Percentiles rank a stretch among this genome's conserved stretches.
Evolutionary conservation across 768 basidiomycete species (phyloP).

Genomic region (Leucocoprinus birnbaumii): DNA sequence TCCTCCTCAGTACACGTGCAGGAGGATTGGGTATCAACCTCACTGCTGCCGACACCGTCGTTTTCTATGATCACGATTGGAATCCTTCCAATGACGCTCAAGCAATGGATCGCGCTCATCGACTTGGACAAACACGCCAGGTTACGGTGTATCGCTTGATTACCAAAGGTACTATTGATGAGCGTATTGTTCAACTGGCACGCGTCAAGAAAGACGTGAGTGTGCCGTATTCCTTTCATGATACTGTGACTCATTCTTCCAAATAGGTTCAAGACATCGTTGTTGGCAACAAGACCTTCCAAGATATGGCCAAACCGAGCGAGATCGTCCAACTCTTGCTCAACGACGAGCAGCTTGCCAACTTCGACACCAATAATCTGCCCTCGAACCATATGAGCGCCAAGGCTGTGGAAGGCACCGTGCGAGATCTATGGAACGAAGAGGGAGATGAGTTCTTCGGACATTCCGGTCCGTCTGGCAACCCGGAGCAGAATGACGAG

Average conservation of each 20-base stretch:
- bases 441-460: conserved; percentile 88
- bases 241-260: conserved; percentile 1
- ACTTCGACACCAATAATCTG: conserved; percentile 42
- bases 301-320: conserved; percentile 90
- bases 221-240: neutral
- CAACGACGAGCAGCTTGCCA: conserved; percentile 90
- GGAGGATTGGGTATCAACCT: conserved; percentile 97
- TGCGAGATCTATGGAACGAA: conserved; percentile 78
- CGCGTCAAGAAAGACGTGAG: conserved; percentile 94
- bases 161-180: conserved; percentile 92
- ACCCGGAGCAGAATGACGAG: conserved; percentile 33
- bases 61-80: conserved; percentile 96
- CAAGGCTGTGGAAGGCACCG: conserved; percentile 32
- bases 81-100: conserved; percentile 98
- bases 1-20: conserved; percentile 89
- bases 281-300: conserved; percentile 94
- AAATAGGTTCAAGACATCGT: conserved; percentile 97
- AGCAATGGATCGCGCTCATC: conserved; percentile 98
- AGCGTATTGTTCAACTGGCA: conserved; percentile 94
- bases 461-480: conserved; percentile 35
- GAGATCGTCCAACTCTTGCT: conserved; percentile 95
- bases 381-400: conserved; percentile 25
- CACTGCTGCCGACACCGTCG: conserved; percentile 92
- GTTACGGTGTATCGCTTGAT: conserved; percentile 96
- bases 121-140: conserved; percentile 94